A percentile compares a stretch with the other conserved stretches of the same genome.
Evolutionary conservation across 2,329 filamentous ascomycete species (phyloP).

Genomic region (Fusarium incarnatum): DNA sequence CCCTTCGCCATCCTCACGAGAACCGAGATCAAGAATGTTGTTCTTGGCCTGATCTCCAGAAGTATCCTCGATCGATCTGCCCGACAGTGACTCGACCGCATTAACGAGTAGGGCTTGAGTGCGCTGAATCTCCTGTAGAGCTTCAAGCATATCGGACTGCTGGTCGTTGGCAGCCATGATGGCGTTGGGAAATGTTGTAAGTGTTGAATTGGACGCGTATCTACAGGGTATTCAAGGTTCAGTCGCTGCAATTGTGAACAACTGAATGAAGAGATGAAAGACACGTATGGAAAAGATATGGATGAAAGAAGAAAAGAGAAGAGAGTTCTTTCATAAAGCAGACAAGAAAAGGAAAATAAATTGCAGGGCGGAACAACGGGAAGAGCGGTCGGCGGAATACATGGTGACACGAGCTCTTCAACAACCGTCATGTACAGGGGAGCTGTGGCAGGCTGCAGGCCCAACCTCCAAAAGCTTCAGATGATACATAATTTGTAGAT

Average conservation of each 20-base stretch:
- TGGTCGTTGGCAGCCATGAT: constrained; percentile 44
- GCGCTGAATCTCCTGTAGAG: constrained; percentile 57
- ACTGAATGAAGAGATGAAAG: not conserved
- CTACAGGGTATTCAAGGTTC: constrained; percentile 27
- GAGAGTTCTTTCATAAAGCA: not conserved
- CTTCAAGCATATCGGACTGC: constrained; percentile 43
- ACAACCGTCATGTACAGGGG: constrained; percentile 31
- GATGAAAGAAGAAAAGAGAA: constrained; percentile 6
- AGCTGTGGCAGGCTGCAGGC: constrained; percentile 24
- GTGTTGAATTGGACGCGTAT: not conserved
- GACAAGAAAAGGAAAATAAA: constrained; percentile 9
- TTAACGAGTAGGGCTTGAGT: constrained; percentile 56
- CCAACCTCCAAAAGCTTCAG: constrained; percentile 26
- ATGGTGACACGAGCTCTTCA: constrained; percentile 29
- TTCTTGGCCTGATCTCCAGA: constrained; percentile 17
- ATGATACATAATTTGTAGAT: constrained; percentile 39
- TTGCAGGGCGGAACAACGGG: constrained; percentile 32
- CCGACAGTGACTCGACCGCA: constrained; percentile 55
- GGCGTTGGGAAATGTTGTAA: constrained; percentile 2
- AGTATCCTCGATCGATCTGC: constrained; percentile 42
- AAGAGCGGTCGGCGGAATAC: constrained; percentile 40
- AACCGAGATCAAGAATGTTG: constrained; percentile 20
- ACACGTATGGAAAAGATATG: not conserved
- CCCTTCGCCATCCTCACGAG: constrained; percentile 15
- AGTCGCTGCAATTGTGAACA: not conserved